A percentile compares a stretch with the other conserved stretches of the same genome.
Evolutionary conservation across 495 filamentous ascomycete genomes (phyloP).

Genomic region (Podospora pseudoanserina): DNA sequence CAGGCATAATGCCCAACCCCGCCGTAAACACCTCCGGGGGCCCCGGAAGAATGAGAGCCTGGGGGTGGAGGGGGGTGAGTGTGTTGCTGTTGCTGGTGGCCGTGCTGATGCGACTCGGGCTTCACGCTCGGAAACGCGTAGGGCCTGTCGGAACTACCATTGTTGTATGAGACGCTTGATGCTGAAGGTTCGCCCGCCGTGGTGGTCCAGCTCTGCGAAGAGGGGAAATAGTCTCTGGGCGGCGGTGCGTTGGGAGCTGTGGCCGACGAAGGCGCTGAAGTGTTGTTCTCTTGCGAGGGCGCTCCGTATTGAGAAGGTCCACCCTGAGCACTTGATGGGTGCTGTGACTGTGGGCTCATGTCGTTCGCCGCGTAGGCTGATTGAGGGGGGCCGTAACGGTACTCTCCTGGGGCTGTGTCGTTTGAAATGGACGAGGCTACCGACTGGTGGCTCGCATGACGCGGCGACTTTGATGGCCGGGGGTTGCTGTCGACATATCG

Average conservation of each 20-base stretch:
- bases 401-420: conserved; percentile 45
- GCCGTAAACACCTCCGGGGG: conserved; percentile 15
- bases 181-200: conserved; percentile 40
- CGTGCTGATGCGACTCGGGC: conserved; percentile 12
- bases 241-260: conserved; percentile 27
- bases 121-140: conserved; percentile 39
- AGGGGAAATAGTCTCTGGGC: conserved; percentile 46
- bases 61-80: conserved; percentile 8
- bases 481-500: conserved; percentile 53
- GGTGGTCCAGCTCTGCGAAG: conserved; percentile 43
- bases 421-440: conserved; percentile 41
- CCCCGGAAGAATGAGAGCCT: conserved; percentile 12
- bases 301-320: conserved; percentile 21
- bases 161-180: conserved; percentile 29
- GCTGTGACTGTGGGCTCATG: conserved; percentile 35
- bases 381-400: conserved; percentile 46
- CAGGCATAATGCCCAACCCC: conserved; percentile 25
- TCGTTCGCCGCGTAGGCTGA: conserved; percentile 32
- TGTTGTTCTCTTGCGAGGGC: conserved; percentile 6
- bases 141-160: conserved; percentile 34
- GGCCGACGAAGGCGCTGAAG: conserved; percentile 19
- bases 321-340: conserved; percentile 18
- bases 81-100: conserved; percentile 6
- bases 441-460: conserved; percentile 49
- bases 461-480: conserved; percentile 51